Conservation (phyloP, 805 yeast species). For the Yamadazyma laniorum region DNA sequence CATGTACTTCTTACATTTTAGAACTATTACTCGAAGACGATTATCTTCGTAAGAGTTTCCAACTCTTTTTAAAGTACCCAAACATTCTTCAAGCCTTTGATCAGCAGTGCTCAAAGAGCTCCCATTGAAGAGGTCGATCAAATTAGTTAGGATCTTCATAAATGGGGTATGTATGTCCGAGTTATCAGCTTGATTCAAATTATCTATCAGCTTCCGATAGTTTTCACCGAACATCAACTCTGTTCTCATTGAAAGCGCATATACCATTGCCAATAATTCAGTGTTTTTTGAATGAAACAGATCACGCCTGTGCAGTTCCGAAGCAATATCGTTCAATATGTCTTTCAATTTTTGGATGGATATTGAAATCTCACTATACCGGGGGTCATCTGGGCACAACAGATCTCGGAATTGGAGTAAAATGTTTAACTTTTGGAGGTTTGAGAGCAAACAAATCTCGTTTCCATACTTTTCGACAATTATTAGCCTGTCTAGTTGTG, state of each 20-base stretch:
- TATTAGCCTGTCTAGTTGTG: too few species aligned
- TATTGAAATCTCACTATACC: not conserved
- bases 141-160: not conserved
- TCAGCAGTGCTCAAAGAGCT: not conserved
- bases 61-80: not conserved
- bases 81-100: not conserved
- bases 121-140: not conserved
- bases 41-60: not conserved
- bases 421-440: not conserved
- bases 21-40: not conserved
- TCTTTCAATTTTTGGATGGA: not conserved
- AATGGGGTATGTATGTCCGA: slow-evolving; percentile 1
- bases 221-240: too few species aligned
- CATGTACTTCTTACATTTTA: not conserved
- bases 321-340: not conserved
- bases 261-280: too few species aligned
- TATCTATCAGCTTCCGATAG: too few species aligned
- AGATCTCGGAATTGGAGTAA: not conserved
- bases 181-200: not conserved
- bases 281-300: too few species aligned
- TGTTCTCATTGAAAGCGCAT: too few species aligned
- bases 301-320: too few species aligned
- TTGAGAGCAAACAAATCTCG: not conserved
- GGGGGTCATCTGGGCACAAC: not conserved
- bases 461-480: too few species aligned